Conservation (phyloP, 805 yeast genomes). For the Yamadazyma philogaea region DNA sequence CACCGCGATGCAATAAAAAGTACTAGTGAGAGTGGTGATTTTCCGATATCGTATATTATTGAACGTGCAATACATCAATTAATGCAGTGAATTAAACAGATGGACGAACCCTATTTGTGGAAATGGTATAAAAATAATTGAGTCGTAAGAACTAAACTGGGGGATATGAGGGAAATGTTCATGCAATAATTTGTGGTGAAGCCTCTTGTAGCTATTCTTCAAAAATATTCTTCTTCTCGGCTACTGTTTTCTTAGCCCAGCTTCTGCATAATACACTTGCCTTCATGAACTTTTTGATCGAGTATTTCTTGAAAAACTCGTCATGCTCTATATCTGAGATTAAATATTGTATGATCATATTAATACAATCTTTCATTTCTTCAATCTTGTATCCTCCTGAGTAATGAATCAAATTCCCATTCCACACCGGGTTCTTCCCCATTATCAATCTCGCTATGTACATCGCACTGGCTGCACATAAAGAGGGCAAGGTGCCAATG, state of each 20-base stretch:
- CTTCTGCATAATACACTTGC: slow-evolving; percentile 77
- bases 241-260: slow-evolving; percentile 67
- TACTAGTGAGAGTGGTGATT: not conserved
- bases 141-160: not conserved
- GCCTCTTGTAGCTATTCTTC: slow-evolving; percentile 15
- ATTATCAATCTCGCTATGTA: slow-evolving; percentile 72
- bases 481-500: slow-evolving; percentile 70
- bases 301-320: slow-evolving; percentile 90
- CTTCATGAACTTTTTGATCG: slow-evolving; percentile 83
- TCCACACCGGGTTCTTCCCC: slow-evolving; percentile 70
- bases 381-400: slow-evolving; percentile 83
- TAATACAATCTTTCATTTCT: slow-evolving; percentile 69
- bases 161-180: not conserved
- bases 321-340: slow-evolving; percentile 83
- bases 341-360: slow-evolving; percentile 71
- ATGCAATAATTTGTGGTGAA: not conserved
- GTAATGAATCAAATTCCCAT: slow-evolving; percentile 81
- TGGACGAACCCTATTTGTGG: not conserved
- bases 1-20: not conserved
- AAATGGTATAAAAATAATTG: not conserved
- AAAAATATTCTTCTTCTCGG: slow-evolving; percentile 44
- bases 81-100: slow-evolving; percentile 5
- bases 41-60: not conserved
- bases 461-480: slow-evolving; percentile 87
- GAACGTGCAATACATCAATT: slow-evolving; percentile 10